Evolutionary conservation across 2,329 filamentous ascomycete genomes (phyloP).

Genomic region (Fonsecaea pedrosoi): DNA sequence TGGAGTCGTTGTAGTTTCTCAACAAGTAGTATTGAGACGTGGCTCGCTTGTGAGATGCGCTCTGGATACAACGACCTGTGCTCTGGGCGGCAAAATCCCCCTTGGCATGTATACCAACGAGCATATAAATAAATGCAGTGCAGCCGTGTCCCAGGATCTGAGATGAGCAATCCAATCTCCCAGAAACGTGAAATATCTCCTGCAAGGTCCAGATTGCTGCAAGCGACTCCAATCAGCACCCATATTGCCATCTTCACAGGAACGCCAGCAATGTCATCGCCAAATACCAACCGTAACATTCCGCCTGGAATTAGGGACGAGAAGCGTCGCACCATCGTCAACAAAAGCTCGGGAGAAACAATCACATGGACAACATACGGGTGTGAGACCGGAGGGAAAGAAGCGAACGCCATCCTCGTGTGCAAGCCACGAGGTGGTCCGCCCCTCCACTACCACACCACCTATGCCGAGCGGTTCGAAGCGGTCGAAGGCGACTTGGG

Average conservation of each 20-base stretch:
- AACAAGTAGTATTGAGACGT: background rate
- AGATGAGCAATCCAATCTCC: background rate
- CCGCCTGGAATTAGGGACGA: conserved; percentile 33
- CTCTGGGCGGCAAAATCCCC: too few species aligned
- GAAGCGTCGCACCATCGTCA: conserved; percentile 25
- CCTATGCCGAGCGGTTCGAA: conserved; percentile 34
- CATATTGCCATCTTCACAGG: background rate
- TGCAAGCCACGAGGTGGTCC: conserved; percentile 36
- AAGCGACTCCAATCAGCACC: background rate
- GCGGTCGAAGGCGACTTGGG: conserved; percentile 19
- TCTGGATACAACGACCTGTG: too few species aligned
- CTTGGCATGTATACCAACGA: background rate
- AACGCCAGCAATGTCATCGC: conserved; percentile 12
- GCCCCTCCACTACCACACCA: conserved; percentile 33
- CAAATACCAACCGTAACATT: conserved; percentile 20
- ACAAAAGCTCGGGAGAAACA: conserved; percentile 31
- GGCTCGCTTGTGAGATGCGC: background rate
- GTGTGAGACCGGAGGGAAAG: conserved; percentile 29
- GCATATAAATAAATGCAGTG: background rate
- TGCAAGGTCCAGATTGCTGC: background rate
- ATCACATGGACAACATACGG: conserved; percentile 32
- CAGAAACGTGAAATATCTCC: background rate
- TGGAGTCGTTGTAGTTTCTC: background rate
- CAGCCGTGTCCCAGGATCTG: background rate
- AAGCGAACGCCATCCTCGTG: conserved; percentile 18